phyloP scores from a whole-genome alignment of 805 yeast species.

The Ogataea methylovora region DNA sequence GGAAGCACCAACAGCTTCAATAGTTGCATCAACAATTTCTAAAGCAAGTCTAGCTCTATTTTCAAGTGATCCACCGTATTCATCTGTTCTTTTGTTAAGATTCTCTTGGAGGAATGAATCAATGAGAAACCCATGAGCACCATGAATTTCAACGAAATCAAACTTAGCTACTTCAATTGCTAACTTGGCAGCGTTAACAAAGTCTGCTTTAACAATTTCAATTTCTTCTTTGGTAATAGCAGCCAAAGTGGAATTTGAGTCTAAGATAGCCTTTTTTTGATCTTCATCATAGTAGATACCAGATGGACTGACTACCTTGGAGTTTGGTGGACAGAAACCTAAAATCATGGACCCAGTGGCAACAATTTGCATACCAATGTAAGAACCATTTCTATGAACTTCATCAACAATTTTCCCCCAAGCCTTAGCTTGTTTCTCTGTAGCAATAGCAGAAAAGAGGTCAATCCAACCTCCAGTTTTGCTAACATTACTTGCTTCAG shows the following conservation, averaged over 20 bases:
- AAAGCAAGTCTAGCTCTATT: conserved; percentile 19
- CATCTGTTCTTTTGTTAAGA: conserved; percentile 19
- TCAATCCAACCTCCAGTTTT: conserved; percentile 17
- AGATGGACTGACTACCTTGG: conserved; percentile 35
- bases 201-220: conserved; percentile 5
- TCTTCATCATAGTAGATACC: conserved; percentile 20
- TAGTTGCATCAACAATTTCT: conserved; percentile 33
- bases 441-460: conserved; percentile 43
- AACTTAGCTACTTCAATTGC: conserved; percentile 20
- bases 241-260: conserved; percentile 12
- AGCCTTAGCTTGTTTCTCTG: conserved; percentile 33
- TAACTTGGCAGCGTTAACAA: conserved; percentile 12
- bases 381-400: conserved; percentile 39
- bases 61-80: conserved; percentile 25
- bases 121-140: conserved; percentile 22
- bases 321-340: conserved; percentile 7
- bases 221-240: conserved; percentile 13
- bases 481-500: conserved; percentile 38
- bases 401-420: conserved; percentile 42
- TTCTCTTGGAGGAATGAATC: conserved; percentile 17
- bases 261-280: conserved; percentile 5
- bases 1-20: conserved; percentile 26
- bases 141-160: conserved; percentile 25
- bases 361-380: conserved; percentile 32
- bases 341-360: conserved; percentile 25